Conservation (phyloP, 257 asterid species). For the Gardenia jasminoides region DNA sequence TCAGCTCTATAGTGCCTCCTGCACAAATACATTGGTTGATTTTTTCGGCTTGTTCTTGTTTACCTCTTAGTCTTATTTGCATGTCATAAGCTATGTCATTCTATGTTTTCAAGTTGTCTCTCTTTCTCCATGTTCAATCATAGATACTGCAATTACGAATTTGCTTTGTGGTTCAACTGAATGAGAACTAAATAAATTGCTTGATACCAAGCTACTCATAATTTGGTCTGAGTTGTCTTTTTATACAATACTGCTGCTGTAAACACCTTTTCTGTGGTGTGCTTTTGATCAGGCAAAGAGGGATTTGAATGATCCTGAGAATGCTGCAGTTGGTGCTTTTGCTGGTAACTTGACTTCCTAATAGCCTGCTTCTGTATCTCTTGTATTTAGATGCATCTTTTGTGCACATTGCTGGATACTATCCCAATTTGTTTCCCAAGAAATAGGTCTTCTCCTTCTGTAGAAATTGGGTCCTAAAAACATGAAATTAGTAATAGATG, state of each 20-base stretch:
- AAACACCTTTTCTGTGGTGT: conserved; percentile 1
- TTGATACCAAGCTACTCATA: not conserved
- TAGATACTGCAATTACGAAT: not conserved
- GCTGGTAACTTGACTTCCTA: conserved; percentile 56
- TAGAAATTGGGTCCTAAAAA: not conserved
- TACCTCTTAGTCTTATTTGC: not conserved
- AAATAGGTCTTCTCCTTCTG: not conserved
- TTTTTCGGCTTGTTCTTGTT: not conserved
- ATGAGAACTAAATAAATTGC: not conserved
- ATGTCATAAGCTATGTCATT: not conserved
- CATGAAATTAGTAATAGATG: not conserved
- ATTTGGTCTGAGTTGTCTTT: conserved; percentile 7
- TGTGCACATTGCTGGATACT: not conserved
- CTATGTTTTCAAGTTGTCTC: not conserved
- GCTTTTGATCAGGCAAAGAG: conserved; percentile 70
- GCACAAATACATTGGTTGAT: not conserved
- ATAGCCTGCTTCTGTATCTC: not conserved
- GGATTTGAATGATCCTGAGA: conserved; percentile 89
- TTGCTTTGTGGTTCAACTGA: not conserved
- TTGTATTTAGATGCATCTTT: too few species aligned
- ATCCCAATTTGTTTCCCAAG: not conserved
- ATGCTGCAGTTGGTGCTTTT: conserved; percentile 89
- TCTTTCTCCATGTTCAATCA: not conserved
- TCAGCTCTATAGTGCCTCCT: not conserved
- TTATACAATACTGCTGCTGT: conserved; percentile 13